Percentiles rank a stretch among this genome's conserved stretches.
Evolutionary conservation across 352 stramenopile species (phyloP).

Genomic region (Globisporangium splendens): DNA sequence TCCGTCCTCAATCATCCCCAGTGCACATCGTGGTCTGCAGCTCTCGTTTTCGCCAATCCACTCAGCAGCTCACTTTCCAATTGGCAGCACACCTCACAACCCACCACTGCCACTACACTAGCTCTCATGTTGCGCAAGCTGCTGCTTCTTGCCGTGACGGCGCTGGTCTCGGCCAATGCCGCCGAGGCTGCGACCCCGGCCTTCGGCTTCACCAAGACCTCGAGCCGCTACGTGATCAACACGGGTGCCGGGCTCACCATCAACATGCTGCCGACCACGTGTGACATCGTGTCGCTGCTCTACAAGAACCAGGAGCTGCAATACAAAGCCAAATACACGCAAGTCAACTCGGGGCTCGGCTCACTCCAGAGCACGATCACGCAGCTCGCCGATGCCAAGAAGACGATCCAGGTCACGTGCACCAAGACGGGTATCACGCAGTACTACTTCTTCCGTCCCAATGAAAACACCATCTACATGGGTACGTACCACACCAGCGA

Average conservation of each 20-base stretch:
- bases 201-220: conserved; percentile 37
- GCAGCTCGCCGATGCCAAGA: conserved; percentile 27
- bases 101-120: no score
- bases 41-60: no score
- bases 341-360: conserved; percentile 48
- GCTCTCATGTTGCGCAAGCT: neutral
- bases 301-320: conserved; percentile 48
- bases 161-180: conserved; percentile 6
- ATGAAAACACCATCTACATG: conserved; percentile 57
- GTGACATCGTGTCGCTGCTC: conserved; percentile 48
- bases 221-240: conserved; percentile 38
- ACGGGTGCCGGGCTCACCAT: conserved; percentile 33
- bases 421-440: conserved; percentile 33
- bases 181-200: conserved; percentile 13
- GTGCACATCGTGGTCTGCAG: no score
- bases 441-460: conserved; percentile 49
- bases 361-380: conserved; percentile 26
- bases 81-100: no score
- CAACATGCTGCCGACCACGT: conserved; percentile 35
- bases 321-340: conserved; percentile 40
- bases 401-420: conserved; percentile 45
- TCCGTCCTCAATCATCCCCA: no score
- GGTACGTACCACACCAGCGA: conserved; percentile 40
- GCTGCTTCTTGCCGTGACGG: neutral
- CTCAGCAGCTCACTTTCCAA: no score